Base-by-base conservation (phyloP, 179 eudicot genomes). In the Sideroxylon spinosum region DNA sequence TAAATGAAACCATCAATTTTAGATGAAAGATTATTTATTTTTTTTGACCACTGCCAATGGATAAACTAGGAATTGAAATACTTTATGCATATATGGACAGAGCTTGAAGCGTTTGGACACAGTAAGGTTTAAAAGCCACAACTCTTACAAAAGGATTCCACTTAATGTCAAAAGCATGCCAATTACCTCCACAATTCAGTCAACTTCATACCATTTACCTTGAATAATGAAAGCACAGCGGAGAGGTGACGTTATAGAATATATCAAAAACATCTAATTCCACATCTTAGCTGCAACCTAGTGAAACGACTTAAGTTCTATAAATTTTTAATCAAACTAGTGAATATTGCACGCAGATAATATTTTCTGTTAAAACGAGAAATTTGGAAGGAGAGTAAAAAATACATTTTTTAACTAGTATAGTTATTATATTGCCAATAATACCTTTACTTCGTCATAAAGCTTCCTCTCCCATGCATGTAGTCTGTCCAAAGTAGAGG, bases 401-500 rank as follows among this genome's bases (percentile, higher is more conserved):
- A 1, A 37, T 37, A 37, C 1, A 20, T 64, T 4, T 9, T 52
- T 6, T 62, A 7, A 56, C 25, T 55, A 16, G 37, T 46, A 52
- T 28, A 68, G 16, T 37, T 77, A 77, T 37, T 32, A 22, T 53
- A 28, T 62, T 10, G 10, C 71, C 76, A 86, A 23, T 37, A 37
- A 37, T 92, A 95, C 99, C 98, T 95, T 95, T 57, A 95, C 98
- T 88, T 95, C 99, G 71, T 95, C 99, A 69, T 90, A 91, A 37
- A 95, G 94, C 87, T 93, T 95, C 85, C 83, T 90, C 89, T 95
- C 99, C 99, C 99, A 95, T 52, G 98, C 99, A 68, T 86, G 88
- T 68, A 95, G 85, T 83, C 99, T 88, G 85, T 95, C 99, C 68
- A 95, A 80, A 20, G 98, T 95, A 72, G 99, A 95, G 69, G 97